Evolutionary conservation across 306 rosid species (phyloP).

Genomic region (Cicer chorassanicum): DNA sequence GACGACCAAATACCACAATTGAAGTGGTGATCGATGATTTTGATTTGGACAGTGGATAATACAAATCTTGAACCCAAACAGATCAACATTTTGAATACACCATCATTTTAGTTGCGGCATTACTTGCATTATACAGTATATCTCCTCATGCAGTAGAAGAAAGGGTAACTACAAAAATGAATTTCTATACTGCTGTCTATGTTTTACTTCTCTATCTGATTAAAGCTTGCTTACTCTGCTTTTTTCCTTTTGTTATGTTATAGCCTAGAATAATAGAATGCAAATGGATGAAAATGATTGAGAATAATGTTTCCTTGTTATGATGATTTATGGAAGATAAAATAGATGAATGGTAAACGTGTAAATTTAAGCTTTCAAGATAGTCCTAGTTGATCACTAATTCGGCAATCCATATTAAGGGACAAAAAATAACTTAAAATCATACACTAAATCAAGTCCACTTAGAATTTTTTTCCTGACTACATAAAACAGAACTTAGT

Average conservation of each 20-base stretch:
- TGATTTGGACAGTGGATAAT: not conserved
- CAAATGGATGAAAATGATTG: not conserved
- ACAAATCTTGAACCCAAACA: not conserved
- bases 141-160: not conserved
- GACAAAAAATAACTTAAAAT: not conserved
- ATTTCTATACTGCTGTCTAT: not conserved
- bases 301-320: not conserved
- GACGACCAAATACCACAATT: not conserved
- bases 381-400: not conserved
- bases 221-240: not conserved
- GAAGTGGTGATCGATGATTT: not conserved
- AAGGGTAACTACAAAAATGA: not conserved
- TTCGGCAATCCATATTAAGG: not conserved
- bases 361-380: not conserved
- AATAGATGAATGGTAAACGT: not conserved
- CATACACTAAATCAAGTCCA: constrained; percentile 1
- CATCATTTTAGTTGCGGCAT: not conserved
- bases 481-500: not conserved
- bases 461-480: not conserved
- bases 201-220: not conserved
- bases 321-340: constrained; percentile 4
- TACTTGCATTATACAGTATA: not conserved
- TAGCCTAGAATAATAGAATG: not conserved
- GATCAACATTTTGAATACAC: not conserved
- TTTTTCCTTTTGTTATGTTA: not conserved